Evolutionary conservation across 768 basidiomycete species (phyloP).

Genomic region (Steccherinum ochraceum): DNA sequence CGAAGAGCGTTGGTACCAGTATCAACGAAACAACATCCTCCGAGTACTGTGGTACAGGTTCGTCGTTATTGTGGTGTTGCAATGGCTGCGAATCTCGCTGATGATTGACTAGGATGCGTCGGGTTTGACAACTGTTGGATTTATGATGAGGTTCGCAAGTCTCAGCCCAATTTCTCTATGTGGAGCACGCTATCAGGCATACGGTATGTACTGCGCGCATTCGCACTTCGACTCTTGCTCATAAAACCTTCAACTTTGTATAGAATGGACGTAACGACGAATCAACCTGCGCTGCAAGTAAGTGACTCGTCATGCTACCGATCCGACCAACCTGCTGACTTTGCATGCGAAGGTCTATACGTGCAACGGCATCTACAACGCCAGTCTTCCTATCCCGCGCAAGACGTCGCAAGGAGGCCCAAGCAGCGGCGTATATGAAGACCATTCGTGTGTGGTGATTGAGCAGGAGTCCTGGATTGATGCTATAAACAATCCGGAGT

Average conservation of each 20-base stretch:
- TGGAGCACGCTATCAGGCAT: slow-evolving; percentile 44
- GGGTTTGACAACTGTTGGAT: slow-evolving; percentile 45
- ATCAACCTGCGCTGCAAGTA: slow-evolving; percentile 37
- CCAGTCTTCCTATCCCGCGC: slow-evolving; percentile 27
- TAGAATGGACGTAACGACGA: slow-evolving; percentile 37
- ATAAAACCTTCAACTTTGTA: no score
- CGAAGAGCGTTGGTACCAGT: slow-evolving; percentile 32
- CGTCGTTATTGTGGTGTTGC: neutral
- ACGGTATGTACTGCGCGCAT: slow-evolving; percentile 14
- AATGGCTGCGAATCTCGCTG: neutral
- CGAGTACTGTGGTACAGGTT: slow-evolving; percentile 36
- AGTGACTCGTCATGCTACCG: neutral
- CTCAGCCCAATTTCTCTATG: slow-evolving; percentile 29
- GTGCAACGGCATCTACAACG: slow-evolving; percentile 35
- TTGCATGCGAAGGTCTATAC: slow-evolving; percentile 35
- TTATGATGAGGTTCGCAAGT: slow-evolving; percentile 28
- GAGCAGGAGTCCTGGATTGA: slow-evolving; percentile 40
- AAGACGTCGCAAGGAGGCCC: slow-evolving; percentile 39
- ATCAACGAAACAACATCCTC: slow-evolving; percentile 30
- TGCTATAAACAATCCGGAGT: slow-evolving; percentile 43
- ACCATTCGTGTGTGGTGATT: slow-evolving; percentile 38
- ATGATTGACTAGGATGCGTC: slow-evolving; percentile 28
- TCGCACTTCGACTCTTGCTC: neutral
- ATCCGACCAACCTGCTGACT: no score
- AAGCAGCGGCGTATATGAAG: slow-evolving; percentile 22